phyloP scores from a whole-genome alignment of 345 rosid species.

The Atalantia buxifolia region DNA sequence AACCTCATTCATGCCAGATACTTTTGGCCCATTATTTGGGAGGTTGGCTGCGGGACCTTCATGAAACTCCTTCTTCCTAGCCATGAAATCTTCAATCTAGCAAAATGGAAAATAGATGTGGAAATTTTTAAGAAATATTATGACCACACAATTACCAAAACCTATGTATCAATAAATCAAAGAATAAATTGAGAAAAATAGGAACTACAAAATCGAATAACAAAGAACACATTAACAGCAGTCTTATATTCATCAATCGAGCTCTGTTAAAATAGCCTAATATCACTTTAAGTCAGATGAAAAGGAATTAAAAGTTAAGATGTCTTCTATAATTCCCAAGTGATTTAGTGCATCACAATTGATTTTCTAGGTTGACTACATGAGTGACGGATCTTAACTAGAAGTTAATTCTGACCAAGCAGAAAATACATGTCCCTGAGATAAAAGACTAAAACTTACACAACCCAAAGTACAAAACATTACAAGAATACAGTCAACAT shows the following conservation, averaged over 20 bases:
- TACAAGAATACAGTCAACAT: not conserved
- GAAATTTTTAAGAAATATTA: not conserved
- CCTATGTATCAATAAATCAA: not conserved
- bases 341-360: not conserved
- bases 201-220: not conserved
- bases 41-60: constrained; percentile 27
- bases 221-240: not conserved
- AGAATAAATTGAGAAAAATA: not conserved
- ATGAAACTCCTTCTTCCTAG: constrained; percentile 48
- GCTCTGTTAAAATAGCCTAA: not conserved
- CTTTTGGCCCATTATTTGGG: constrained; percentile 22
- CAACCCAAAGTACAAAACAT: not conserved
- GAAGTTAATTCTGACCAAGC: not conserved
- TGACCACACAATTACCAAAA: not conserved
- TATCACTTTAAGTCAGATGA: not conserved
- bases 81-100: constrained; percentile 72
- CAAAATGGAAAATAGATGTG: constrained; percentile 13
- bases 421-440: not conserved
- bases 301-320: not conserved
- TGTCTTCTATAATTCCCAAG: not conserved
- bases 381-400: not conserved
- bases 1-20: constrained; percentile 33
- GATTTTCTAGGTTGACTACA: not conserved
- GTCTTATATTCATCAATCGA: not conserved
- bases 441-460: not conserved